A percentile compares a stretch with the other conserved stretches of the same genome.
phyloP scores from a whole-genome alignment of 495 filamentous ascomycete genomes.

The Xylaria cubensis region DNA sequence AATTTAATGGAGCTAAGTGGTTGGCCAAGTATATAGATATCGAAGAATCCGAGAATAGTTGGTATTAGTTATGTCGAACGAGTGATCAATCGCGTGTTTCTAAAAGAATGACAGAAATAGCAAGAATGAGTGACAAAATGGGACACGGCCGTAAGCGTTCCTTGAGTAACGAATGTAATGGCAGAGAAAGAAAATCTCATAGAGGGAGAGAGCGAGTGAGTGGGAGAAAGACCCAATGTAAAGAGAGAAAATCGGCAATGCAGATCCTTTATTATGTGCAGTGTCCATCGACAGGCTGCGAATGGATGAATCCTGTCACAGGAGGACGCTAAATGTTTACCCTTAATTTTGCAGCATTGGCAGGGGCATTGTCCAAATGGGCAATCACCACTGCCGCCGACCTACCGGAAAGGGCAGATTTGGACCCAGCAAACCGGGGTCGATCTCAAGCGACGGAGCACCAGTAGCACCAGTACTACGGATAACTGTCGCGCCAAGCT shows the following conservation, averaged over 20 bases:
- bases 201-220: conserved; percentile 8
- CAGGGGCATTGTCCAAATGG: conserved; percentile 8
- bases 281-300: background rate
- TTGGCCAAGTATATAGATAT: background rate
- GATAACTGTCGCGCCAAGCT: conserved; percentile 17
- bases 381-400: conserved; percentile 10
- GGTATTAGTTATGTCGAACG: background rate
- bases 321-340: conserved; percentile 10
- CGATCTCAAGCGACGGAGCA: background rate
- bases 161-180: background rate
- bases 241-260: conserved; percentile 5
- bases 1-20: background rate
- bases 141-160: background rate
- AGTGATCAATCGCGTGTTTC: conserved; percentile 12
- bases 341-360: conserved; percentile 20
- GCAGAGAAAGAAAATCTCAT: conserved; percentile 6
- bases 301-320: conserved; percentile 24
- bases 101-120: conserved; percentile 19
- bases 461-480: background rate
- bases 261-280: conserved; percentile 2
- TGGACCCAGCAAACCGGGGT: conserved; percentile 13
- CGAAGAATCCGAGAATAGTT: background rate
- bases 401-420: conserved; percentile 11
- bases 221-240: background rate
- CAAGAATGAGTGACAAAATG: background rate